phyloP scores from a whole-genome alignment of 23 red algal genomes.

The Agarophyton chilense region DNA sequence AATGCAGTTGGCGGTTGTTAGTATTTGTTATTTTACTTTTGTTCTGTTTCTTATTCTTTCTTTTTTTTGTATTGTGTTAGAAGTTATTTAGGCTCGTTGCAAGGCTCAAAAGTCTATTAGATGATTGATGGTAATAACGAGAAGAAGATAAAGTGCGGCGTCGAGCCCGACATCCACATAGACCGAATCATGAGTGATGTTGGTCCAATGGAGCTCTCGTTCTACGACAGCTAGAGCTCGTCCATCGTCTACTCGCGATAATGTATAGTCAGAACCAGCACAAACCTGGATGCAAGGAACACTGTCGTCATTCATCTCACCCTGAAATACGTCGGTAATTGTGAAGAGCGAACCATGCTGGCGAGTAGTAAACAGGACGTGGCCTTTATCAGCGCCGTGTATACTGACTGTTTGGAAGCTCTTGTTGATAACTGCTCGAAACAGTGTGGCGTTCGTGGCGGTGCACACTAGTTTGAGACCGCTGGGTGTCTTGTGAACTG shows the following conservation, averaged over 20 bases:
- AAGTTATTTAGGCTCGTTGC: neutral
- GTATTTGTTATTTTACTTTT: too few relatives aligned
- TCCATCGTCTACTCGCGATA: neutral
- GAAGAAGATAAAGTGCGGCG: neutral
- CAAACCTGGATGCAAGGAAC: neutral
- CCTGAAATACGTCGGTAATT: conserved; percentile 8
- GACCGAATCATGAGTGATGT: neutral
- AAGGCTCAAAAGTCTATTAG: neutral
- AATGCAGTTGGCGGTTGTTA: neutral
- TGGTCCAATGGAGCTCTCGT: neutral
- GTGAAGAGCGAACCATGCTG: neutral
- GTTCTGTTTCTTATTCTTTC: neutral
- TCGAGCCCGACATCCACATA: neutral
- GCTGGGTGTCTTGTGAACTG: neutral
- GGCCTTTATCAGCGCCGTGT: neutral
- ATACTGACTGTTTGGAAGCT: neutral
- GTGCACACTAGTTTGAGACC: neutral
- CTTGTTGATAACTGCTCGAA: neutral
- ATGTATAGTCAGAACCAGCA: neutral
- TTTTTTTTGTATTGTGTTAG: neutral
- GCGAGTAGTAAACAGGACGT: neutral
- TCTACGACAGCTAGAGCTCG: neutral
- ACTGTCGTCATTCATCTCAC: neutral
- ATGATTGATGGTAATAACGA: neutral
- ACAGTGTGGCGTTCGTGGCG: neutral